Base-by-base conservation (phyloP, 164 flowering plant species). In the Vitis labrusca region DNA sequence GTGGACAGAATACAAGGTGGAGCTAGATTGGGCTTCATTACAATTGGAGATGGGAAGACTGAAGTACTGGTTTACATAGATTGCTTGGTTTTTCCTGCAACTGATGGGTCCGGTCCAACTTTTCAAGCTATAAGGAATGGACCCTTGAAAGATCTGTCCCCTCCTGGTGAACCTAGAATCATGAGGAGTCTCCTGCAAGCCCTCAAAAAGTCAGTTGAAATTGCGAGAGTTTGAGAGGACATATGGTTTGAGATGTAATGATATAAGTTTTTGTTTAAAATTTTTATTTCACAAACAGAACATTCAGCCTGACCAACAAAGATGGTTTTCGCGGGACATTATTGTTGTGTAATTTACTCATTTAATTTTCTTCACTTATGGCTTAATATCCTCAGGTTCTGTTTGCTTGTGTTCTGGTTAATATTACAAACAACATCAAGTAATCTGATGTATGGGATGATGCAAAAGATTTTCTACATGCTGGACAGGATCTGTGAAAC, bases 141-240 rank as follows among this genome's bases (percentile, higher is more conserved):
- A 56, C 74, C 75, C 15, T 13, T 4, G 63, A 92, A 83, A 76
- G 87, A 79, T 62, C 64, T 77, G 73, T 4, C 87, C 3, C 86
- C 97, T 44, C 93, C 94, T 3, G 97, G 93, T 30, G 94, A 92
- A 63, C 86, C 88, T 12, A 78, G 97, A 66, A 90, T 92, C 83
- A 92, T 90, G 97, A 86, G 86, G 73, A 83, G 92, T 63, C 89
- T 92, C 32, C 79, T 84, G 29, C 74, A 67, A 12, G 94, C 97
- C 61, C 89, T 92, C 3, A 69, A 86, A 71, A 92, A 79, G 73
- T 90, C 89, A 0, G 90, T 85, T 59, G 85, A 88, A 73, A 82
- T 88, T 59, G 91, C 97, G 58, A 82, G 78, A 79, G 17, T 82
- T 59, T 90, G 66, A 85, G 47, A 3, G 44, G 7, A 37, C 44